These are phyloP conservation scores for Irpex sp. DNA, from an alignment of 1,284 basidiomycete species.

Conservation along the genomic window DNA sequence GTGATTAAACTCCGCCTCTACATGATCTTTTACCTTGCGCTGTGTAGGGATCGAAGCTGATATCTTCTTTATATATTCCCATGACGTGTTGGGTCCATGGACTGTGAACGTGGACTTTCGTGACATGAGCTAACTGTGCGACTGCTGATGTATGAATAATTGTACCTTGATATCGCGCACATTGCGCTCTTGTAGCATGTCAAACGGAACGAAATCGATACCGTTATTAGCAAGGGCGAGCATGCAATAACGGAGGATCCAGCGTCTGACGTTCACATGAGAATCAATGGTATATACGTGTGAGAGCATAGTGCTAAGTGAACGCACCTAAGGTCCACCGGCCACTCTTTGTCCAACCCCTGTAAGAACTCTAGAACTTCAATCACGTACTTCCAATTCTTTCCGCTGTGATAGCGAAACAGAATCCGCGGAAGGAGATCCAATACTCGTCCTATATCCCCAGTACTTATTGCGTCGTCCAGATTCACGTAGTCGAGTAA, in stretches of 20 bases:
- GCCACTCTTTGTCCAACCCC: constrained; percentile 30
- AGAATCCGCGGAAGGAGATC: constrained; percentile 26
- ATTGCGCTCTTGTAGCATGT: constrained; percentile 16
- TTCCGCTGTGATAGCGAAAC: constrained; percentile 28
- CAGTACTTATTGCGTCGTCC: constrained; percentile 27
- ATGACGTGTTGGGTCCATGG: constrained; percentile 7
- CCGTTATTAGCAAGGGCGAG: constrained; percentile 29
- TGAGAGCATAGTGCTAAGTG: neutral
- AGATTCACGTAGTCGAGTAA: constrained; percentile 32
- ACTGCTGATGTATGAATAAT: neutral
- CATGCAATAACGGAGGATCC: constrained; percentile 30
- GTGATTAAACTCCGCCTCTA: constrained; percentile 9
- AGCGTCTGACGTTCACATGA: constrained; percentile 9
- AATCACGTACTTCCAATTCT: constrained; percentile 28
- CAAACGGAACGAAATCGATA: constrained; percentile 14
- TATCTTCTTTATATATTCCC: constrained; percentile 5
- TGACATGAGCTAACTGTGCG: neutral
- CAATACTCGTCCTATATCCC: constrained; percentile 36
- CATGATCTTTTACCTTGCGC: constrained; percentile 12
- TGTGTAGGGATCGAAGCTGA: neutral
- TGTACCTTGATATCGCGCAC: constrained; percentile 15
- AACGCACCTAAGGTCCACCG: constrained; percentile 24
- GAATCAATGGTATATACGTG: neutral
- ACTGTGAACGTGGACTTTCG: constrained; percentile 3
- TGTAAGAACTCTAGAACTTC: constrained; percentile 36